Evolutionary conservation across 2,329 filamentous ascomycete species (phyloP), one percentile per base, ranked within the genome.

Genomic region (Nigrograna mackinnonii): DNA sequence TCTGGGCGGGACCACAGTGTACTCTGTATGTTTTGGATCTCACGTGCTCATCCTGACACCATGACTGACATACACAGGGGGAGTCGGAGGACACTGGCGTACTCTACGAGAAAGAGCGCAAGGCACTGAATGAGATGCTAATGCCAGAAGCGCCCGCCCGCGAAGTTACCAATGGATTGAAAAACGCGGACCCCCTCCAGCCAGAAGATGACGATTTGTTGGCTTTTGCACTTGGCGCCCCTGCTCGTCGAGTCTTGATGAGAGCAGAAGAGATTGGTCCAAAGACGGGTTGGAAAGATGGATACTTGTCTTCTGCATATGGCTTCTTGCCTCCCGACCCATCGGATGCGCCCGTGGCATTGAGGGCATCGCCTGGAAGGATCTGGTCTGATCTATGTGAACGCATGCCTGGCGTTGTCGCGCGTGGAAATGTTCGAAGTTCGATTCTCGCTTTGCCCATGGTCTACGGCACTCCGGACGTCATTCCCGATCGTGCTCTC

Each of bases 351-450:
- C 69, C 70, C 1, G 73, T 69, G 3, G 75, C 74, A 4, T 64
- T 72, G 12, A 71, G 69, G 33, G 70, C 62, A 41, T 77, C 74
- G 0, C 75, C 76, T 0, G 76, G 77, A 0, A 66, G 77, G 11
- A 70, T 79, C 17, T 80, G 78, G 77, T 75, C 73, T 1, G 77
- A 79, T 46, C 64, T 79, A 1, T 77, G 74, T 43, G 76, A 79
- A 54, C 65, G 76, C 1, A 79, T 79, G 71, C 77, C 77, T 0
- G 77, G 77, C 0, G 76, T 75, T 30, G 71, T 77, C 0, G 69
- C 74, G 1, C 58, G 76, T 37, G 76, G 77, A 0, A 69, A 74
- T n/a, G 73, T 78, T 0, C 60, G 76, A 20, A 75, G 78, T 34
- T 73, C 75, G 0, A 66, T 79, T 2, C 73, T 74, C 1, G 68